These are phyloP conservation scores for Penicillium brevicompactum DNA, from an alignment of 2,329 filamentous ascomycete genomes.

Conservation along the genomic window DNA sequence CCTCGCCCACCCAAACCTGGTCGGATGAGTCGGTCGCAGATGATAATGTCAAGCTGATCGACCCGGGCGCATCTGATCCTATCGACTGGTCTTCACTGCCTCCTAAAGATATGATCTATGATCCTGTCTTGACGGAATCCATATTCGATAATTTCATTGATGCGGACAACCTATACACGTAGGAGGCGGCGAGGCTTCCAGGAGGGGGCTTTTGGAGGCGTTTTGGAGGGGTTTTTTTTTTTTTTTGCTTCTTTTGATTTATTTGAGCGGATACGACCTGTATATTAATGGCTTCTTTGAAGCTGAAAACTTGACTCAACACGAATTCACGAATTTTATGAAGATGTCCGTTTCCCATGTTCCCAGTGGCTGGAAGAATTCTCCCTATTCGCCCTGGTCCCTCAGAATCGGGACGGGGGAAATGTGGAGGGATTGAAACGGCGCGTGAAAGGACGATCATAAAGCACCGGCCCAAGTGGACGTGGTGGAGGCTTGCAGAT, in stretches of 20 bases:
- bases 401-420: too few relatives aligned
- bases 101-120: background rate
- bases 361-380: too few relatives aligned
- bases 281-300: background rate
- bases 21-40: constrained; percentile 17
- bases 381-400: too few relatives aligned
- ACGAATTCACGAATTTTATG: too few relatives aligned
- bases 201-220: background rate
- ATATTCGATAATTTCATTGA: constrained; percentile 11
- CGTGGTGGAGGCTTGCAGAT: background rate
- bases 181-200: background rate
- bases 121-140: background rate
- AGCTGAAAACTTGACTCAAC: too few relatives aligned
- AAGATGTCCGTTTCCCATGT: too few relatives aligned
- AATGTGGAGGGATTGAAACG: background rate
- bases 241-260: background rate
- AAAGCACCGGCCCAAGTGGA: background rate
- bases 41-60: background rate
- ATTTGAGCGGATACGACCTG: background rate
- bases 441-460: background rate
- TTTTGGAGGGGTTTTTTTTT: background rate
- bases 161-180: constrained; percentile 2
- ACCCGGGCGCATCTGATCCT: background rate
- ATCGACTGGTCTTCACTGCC: constrained; percentile 1
- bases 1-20: constrained; percentile 11